Conservation (phyloP, 2,329 filamentous ascomycete species). For the Fusarium haematococcum region DNA sequence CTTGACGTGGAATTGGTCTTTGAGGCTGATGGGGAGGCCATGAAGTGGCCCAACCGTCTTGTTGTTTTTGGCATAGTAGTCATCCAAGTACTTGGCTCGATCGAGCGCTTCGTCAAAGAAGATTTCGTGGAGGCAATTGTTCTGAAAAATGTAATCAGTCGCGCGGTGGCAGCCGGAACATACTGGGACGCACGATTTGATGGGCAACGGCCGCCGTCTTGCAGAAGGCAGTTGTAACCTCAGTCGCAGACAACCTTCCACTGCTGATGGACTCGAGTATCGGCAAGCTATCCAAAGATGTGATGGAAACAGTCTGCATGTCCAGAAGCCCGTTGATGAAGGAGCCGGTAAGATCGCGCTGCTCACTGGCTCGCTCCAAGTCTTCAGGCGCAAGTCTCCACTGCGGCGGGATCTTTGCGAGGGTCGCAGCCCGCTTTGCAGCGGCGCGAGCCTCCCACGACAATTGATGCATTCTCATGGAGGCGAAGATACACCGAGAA, state of each 20-base stretch:
- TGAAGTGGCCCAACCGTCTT: constrained; percentile 34
- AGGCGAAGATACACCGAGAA: background rate
- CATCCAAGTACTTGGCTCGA: constrained; percentile 22
- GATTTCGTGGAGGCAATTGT: constrained; percentile 33
- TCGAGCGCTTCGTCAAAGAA: constrained; percentile 35
- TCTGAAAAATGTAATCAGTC: background rate
- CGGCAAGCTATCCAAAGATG: constrained; percentile 7
- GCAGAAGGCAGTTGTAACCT: constrained; percentile 64
- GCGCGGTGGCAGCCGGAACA: too few relatives aligned
- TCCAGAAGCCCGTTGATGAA: constrained; percentile 39
- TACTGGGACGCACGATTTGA: constrained; percentile 57
- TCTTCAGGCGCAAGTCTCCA: constrained; percentile 37
- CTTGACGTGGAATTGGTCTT: constrained; percentile 72
- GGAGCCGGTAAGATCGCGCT: constrained; percentile 25
- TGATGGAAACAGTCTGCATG: constrained; percentile 4
- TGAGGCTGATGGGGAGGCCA: constrained; percentile 49
- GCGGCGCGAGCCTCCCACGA: constrained; percentile 35
- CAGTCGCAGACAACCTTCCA: constrained; percentile 39
- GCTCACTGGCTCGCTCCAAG: constrained; percentile 13
- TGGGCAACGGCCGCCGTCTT: constrained; percentile 63
- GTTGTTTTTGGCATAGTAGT: constrained; percentile 13
- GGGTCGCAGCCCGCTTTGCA: constrained; percentile 26
- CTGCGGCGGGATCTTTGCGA: constrained; percentile 29
- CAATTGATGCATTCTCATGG: background rate
- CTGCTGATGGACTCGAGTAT: constrained; percentile 4